Base-by-base conservation (phyloP, 2,329 filamentous ascomycete species). In the Diaporthe amygdali region DNA sequence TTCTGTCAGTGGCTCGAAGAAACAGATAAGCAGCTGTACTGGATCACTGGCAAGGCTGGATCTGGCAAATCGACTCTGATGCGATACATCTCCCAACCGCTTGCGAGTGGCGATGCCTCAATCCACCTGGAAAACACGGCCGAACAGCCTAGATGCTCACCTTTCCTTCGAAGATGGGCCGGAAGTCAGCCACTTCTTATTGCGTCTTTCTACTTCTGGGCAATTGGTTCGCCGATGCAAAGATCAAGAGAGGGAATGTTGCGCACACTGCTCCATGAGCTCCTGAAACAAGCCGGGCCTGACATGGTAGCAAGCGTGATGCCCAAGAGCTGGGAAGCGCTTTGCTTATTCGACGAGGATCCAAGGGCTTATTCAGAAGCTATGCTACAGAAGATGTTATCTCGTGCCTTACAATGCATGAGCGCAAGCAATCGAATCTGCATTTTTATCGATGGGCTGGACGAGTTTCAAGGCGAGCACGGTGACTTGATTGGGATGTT, bases 31-130 rank as follows among this genome's bases (percentile, higher is more conserved):
- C 22, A n/a, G 17, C 22, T 66, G 2, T 66, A 66, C 34, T 54
- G 47, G 63, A 66, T 54, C 5, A 66, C 46, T 25, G 63, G 63
- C 47, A 66, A 66, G 10, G 34, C 63, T 32, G 63, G 63, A 41
- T 51, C 63, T 14, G 63, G 63, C 2, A 66, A 66, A 22, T 52
- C 46, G 4, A 52, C 63, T 3, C 63, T 54, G 32, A 66, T 66
- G 63, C 52, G n/a, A n/a, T 66, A 30, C 63, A 32, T 66, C 47
- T 54, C n/a, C 4, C 34, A 66, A 22, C 34, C 54, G 5, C 5
- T 22, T 30, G 25, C 12, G 47, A 30, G 8, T 7, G 34, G 41
- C 22, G 22, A 27, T 0, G 8, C 8, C 15, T 5, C 15, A 1
- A 20, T 2, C 7, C 1, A 30, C 4, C 15, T 22, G 8, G 25